Percentiles rank a stretch among this genome's conserved stretches.
These are phyloP conservation scores for Phytophthora ramorum DNA, from an alignment of 352 stramenopile genomes.

Conservation along the genomic window DNA sequence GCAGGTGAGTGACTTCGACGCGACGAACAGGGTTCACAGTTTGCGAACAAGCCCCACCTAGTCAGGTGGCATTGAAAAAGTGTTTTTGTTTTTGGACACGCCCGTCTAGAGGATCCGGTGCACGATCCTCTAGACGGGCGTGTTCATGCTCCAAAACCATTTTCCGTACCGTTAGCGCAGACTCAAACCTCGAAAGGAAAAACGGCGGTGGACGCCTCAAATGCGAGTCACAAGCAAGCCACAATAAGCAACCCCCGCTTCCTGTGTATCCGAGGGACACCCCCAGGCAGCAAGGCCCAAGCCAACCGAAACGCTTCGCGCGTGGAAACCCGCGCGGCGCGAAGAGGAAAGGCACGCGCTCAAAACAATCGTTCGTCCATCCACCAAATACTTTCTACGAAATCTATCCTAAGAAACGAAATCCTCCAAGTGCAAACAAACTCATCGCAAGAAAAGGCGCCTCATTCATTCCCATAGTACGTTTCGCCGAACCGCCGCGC, in stretches of 20 bases:
- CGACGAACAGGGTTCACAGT: too few species aligned
- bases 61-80: neutral
- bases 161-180: neutral
- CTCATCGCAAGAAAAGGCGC: slow-evolving; percentile 36
- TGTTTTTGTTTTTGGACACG: too few species aligned
- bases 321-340: neutral
- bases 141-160: neutral
- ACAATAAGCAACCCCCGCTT: neutral
- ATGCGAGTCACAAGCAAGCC: neutral
- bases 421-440: slow-evolving; percentile 15
- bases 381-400: slow-evolving; percentile 20
- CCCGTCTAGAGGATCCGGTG: too few species aligned
- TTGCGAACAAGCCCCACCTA: neutral
- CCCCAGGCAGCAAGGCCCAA: too few species aligned
- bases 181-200: neutral
- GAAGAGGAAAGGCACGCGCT: neutral
- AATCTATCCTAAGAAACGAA: slow-evolving; percentile 21
- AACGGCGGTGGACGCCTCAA: neutral
- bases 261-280: neutral
- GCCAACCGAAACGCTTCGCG: neutral
- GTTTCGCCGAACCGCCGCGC: slow-evolving; percentile 16
- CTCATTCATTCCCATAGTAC: slow-evolving; percentile 13
- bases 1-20: neutral
- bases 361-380: neutral
- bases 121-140: neutral